Base-by-base conservation (phyloP, 2,329 filamentous ascomycete genomes). In the Ophiostoma quercus region DNA sequence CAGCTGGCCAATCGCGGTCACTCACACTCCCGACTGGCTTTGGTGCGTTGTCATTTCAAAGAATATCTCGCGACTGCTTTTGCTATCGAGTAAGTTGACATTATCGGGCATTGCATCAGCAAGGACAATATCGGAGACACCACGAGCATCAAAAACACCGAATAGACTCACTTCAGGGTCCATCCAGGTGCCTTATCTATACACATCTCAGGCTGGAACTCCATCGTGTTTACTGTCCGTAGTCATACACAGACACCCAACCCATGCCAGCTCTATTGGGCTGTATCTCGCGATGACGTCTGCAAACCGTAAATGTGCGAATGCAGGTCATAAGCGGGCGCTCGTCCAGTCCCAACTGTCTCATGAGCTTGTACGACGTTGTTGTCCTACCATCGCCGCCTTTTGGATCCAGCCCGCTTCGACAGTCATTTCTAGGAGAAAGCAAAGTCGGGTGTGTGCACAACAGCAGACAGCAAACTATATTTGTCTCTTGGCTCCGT, bases 271-370 rank as follows among this genome's bases (percentile, higher is more conserved):
- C 57, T 32, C 3, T 29, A 25, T 5, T 19, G 29, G 4, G 3
- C 4, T 22, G 25, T 60, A 25, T 60, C 54, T 60, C 32, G 54
- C 22, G 16, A 11, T 32, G 57, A 62, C 57, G 57, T 62, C 25
- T 62, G 57, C 25, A 62, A 16, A 62, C 25, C 4, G 57, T n/a
- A 25, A 32, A 62, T 62, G 22, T 32, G 57, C 22, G 6, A 25
- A 62, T 62, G 57, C 57, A 62, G 25, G 25, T 62, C 57, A 62
- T 32, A 29, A 16, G 57, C 12, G 57, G 51, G 22, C 57, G 22
- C 57, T 25, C 57, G 25, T 62, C 57, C 57, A 32, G 25, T 34
- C 57, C 25, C 14, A 57, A 7, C 57, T 62, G 25, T 62, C 57
- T 25, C 51, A 25, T 57, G 22, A 25, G 51, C 51, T 12, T 25